These are phyloP conservation scores for Quercus agrifolia DNA, from an alignment of 306 rosid species.

Conservation along the genomic window DNA sequence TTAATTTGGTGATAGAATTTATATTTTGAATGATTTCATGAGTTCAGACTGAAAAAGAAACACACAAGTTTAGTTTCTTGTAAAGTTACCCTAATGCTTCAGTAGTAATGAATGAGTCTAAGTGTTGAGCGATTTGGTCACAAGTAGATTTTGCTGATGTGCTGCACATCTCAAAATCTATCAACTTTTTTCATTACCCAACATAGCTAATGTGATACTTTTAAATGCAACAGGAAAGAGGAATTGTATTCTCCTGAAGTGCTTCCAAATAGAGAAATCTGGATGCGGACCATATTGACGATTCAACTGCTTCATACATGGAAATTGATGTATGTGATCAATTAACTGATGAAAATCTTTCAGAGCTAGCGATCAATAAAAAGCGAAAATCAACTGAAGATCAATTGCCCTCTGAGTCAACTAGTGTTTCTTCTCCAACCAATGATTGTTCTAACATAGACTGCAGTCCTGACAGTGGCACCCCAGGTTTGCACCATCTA, in stretches of 20 bases:
- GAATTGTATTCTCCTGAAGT: slow-evolving; percentile 43
- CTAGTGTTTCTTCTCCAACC: slow-evolving; percentile 8
- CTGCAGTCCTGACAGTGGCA: slow-evolving; percentile 19
- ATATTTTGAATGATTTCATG: background rate
- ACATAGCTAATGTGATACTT: slow-evolving; percentile 14
- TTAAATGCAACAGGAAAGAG: slow-evolving; percentile 46
- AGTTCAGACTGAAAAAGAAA: background rate
- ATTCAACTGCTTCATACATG: slow-evolving; percentile 18
- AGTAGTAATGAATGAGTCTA: background rate
- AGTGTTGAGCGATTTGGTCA: background rate
- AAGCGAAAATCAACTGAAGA: slow-evolving; percentile 28
- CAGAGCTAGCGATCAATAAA: slow-evolving; percentile 14
- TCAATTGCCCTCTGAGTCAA: slow-evolving; percentile 12
- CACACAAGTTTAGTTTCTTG: background rate
- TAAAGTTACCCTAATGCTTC: background rate
- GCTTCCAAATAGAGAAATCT: slow-evolving; percentile 58
- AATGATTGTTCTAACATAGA: slow-evolving; percentile 24
- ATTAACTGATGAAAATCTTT: slow-evolving; percentile 21
- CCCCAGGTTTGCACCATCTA: slow-evolving; percentile 49
- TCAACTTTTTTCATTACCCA: background rate
- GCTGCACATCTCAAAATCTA: slow-evolving; percentile 2
- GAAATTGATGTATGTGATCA: slow-evolving; percentile 9
- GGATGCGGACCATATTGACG: slow-evolving; percentile 16
- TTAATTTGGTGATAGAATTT: background rate
- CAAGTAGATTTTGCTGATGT: background rate